Base-by-base conservation (phyloP, 2,329 filamentous ascomycete genomes). In the Coniella lustricola region DNA sequence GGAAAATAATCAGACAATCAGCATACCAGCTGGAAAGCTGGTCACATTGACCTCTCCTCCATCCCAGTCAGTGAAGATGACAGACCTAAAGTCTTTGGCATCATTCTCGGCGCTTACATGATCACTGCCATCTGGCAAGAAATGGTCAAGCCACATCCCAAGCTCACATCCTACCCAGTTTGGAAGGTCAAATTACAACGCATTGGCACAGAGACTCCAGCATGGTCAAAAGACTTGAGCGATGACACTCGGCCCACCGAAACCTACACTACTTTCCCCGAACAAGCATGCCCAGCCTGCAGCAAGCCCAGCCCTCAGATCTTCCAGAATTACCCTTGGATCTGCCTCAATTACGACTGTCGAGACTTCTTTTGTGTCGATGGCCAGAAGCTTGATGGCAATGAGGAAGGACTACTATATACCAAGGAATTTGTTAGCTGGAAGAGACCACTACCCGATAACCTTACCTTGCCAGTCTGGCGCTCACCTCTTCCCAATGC, bases 41-140 rank as follows among this genome's bases (percentile, higher is more conserved):
- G 17, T 3, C 34, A 46, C 18, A 37, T 51, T 20, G 41, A 52
- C 18, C 68, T 41, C 3, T 35, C 44, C 2, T 29, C 32, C 4
- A 47, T 75, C 16, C 68, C 71, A 12, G 14, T 18, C 4, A 17
- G 32, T 0, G 72, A 70, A 1, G 65, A 69, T 21, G 66, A 82
- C 7, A 75, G 76, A 0, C 71, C 82, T 49, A 66, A 73, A 1
- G 41, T 37, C 8, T n/a, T 14, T 25, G 89, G 82, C 57, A 81
- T 76, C 48, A 79, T 88, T 0, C 68, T 90, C 36, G 83, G 72
- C n/a, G 81, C 74, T 61, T 90, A 87, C 60, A 77, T 81, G 42
- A 68, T 86, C 12, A 85, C 82, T 0, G 69, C 84, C 42, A 69
- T 88, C 0, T 90, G 85, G 85, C 69, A 65, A 10, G 85, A 90